phyloP scores from a whole-genome alignment of 78 protist genomes.

The Dictyostelium brefeldianum region DNA sequence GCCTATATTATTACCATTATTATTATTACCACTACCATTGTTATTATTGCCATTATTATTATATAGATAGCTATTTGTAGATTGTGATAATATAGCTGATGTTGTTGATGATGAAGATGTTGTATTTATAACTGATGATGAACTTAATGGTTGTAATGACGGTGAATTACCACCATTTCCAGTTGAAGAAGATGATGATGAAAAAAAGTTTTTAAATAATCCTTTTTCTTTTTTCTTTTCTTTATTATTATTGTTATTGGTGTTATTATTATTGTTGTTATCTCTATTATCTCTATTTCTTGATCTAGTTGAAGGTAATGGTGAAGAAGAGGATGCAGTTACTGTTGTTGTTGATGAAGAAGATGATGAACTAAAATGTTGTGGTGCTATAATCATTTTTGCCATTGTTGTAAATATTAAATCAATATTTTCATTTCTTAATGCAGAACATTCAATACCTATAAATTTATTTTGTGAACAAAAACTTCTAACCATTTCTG shows the following conservation, averaged over 20 bases:
- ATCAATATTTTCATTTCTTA: slow-evolving; percentile 55
- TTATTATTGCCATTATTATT: background rate
- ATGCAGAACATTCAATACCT: slow-evolving; percentile 64
- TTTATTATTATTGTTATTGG: background rate
- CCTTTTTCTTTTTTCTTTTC: slow-evolving; percentile 14
- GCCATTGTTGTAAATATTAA: slow-evolving; percentile 1
- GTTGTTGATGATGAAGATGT: no score
- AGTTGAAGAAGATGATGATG: background rate
- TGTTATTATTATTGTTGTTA: background rate
- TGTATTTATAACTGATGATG: no score
- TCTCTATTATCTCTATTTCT: background rate
- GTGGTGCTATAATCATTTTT: background rate
- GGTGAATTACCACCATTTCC: background rate
- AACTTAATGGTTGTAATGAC: slow-evolving; percentile 13
- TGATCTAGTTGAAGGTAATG: background rate
- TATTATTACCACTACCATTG: background rate
- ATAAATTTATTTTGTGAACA: slow-evolving; percentile 12
- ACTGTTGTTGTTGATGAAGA: background rate
- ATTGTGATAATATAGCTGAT: background rate
- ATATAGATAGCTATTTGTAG: background rate
- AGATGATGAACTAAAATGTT: background rate
- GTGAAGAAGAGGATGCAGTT: background rate
- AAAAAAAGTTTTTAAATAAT: background rate
- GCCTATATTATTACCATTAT: background rate
- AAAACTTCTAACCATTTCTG: slow-evolving; percentile 27